phyloP scores from a whole-genome alignment of 2,329 filamentous ascomycete species.

The Aureobasidium zeae region DNA sequence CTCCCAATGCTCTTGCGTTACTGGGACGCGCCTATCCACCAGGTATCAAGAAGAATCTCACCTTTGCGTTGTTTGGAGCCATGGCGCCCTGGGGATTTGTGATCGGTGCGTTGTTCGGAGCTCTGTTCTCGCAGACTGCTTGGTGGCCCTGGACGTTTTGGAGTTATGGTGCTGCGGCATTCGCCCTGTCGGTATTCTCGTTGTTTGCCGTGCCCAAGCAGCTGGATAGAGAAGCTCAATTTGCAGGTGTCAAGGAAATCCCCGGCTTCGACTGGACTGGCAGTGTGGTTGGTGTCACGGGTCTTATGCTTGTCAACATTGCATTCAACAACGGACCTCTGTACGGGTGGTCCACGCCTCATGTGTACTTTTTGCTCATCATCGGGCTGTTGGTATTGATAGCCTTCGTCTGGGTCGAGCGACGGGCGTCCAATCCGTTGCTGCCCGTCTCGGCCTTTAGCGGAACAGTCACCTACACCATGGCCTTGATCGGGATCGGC shows the following conservation, averaged over 20 bases:
- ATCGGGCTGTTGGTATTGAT: constrained; percentile 46
- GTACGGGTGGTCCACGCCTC: constrained; percentile 49
- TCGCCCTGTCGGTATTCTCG: constrained; percentile 30
- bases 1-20: constrained; percentile 32
- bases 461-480: constrained; percentile 25
- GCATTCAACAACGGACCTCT: constrained; percentile 57
- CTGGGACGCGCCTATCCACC: constrained; percentile 29
- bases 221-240: constrained; percentile 18
- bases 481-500: constrained; percentile 54
- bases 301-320: constrained; percentile 55
- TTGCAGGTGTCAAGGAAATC: constrained; percentile 21
- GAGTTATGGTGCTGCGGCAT: constrained; percentile 33
- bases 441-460: constrained; percentile 26
- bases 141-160: constrained; percentile 37
- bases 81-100: constrained; percentile 31
- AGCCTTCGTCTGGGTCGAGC: constrained; percentile 42
- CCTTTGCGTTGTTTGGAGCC: constrained; percentile 32
- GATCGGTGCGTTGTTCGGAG: constrained; percentile 27
- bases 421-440: constrained; percentile 24
- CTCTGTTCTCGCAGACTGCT: constrained; percentile 27
- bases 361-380: constrained; percentile 49
- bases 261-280: constrained; percentile 37
- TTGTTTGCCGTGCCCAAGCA: constrained; percentile 33
- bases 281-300: constrained; percentile 42
- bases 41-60: constrained; percentile 32